Percentiles rank a stretch among this genome's conserved stretches.
Evolutionary conservation across 306 rosid genomes (phyloP).

Genomic region (Casuarina glauca): DNA sequence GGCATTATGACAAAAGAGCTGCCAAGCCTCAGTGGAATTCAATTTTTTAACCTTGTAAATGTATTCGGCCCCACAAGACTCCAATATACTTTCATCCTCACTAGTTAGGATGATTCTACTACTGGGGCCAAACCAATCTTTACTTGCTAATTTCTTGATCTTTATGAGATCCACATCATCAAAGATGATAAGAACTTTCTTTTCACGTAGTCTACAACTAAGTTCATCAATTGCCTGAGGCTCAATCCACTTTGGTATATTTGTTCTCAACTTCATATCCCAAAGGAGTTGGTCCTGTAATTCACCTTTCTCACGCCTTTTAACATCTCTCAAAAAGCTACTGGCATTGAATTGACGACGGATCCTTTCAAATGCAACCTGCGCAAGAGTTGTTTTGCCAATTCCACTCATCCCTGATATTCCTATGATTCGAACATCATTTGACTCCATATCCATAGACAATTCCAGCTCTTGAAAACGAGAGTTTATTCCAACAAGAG

Average conservation of each 20-base stretch:
- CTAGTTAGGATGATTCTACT: conserved; percentile 1
- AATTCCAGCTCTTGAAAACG: background rate
- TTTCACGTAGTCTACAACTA: background rate
- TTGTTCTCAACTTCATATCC: background rate
- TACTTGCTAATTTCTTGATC: background rate
- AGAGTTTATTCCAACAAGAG: background rate
- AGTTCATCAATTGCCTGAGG: rapidly evolving
- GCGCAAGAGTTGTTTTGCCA: background rate
- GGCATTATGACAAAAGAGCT: conserved; percentile 19
- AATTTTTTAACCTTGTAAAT: conserved; percentile 10
- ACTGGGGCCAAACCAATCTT: background rate
- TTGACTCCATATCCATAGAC: background rate
- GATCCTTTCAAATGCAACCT: background rate
- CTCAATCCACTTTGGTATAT: rapidly evolving
- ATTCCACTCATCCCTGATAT: background rate
- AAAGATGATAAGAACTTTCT: background rate
- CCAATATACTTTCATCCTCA: background rate
- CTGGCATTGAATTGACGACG: background rate
- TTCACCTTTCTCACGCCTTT: background rate
- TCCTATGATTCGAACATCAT: background rate
- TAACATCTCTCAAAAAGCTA: background rate
- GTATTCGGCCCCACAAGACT: background rate
- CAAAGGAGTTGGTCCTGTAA: background rate
- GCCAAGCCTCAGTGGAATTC: conserved; percentile 8
- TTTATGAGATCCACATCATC: background rate